Evolutionary conservation across 805 yeast genomes (phyloP), one percentile per base, ranked within the genome.

Genomic region (Kregervanrija fluxuum): DNA sequence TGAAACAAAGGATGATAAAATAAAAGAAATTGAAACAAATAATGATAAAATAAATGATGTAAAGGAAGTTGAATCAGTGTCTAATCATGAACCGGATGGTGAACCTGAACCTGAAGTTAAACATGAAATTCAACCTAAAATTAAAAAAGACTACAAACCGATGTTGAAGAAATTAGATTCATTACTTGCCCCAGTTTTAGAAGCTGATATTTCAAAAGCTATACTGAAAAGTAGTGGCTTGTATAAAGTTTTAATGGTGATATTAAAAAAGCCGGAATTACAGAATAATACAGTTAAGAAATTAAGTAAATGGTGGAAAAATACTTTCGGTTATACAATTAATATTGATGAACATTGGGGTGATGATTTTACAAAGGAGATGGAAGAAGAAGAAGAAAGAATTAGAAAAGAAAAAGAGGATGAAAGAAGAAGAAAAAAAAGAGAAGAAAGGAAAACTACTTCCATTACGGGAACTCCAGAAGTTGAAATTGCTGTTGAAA

Each of bases 351-450:
- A 57, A 15, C 54, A 51, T 32, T 56, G 59, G 56, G 48, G 48
- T 11, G 62, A 55, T 45, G 56, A 48, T 15, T 57, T 55, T 43
- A 59, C 54, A 3, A 55, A 52, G 16, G 54, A 42, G 15, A 49
- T 44, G 49, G 50, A 50, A 17, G 49, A 51, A 33, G 39, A 44
- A 28, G 55, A 55, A 22, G 59, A 56, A 30, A 44, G 39, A 14
- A 50, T 53, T 37, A 36, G 49, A 39, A 33, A 48, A 38, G 42
- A 41, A 15, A 42, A 30, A 33, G 54, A 50, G 22, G 45, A 71
- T 72, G 54, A 74, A 80, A 33, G 67, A 93, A 42, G 45, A 30
- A 46, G 46, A 30, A 50, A 43, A 35, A 43, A 49, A 11, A 50
- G 38, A 14, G 54, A 49, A 33, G 53, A 52, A 33, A 47, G 44